Percentiles rank a stretch among this genome's conserved stretches.
These are phyloP conservation scores for Umbilicaria muhlenbergii DNA, from an alignment of 495 filamentous ascomycete genomes.

Conservation along the genomic window DNA sequence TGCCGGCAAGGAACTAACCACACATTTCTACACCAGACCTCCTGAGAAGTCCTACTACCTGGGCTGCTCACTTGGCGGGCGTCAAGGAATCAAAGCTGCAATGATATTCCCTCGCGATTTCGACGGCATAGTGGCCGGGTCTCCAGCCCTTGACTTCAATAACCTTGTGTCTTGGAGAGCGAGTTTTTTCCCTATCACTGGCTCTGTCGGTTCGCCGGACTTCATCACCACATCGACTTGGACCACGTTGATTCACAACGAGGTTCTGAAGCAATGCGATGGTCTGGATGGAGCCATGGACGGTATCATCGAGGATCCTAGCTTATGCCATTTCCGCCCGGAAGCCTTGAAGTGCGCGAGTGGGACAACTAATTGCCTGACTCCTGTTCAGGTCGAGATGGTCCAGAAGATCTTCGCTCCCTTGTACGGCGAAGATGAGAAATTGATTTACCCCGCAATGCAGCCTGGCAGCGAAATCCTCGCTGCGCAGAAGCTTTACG, in stretches of 20 bases:
- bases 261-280: slow-evolving; percentile 53
- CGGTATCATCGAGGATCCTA: slow-evolving; percentile 46
- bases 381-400: slow-evolving; percentile 36
- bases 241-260: slow-evolving; percentile 30
- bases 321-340: slow-evolving; percentile 38
- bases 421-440: slow-evolving; percentile 32
- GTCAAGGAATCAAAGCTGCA: slow-evolving; percentile 34
- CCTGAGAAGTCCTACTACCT: slow-evolving; percentile 36
- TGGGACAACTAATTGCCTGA: slow-evolving; percentile 33
- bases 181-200: slow-evolving; percentile 33
- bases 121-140: slow-evolving; percentile 52
- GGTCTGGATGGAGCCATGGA: slow-evolving; percentile 44
- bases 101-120: slow-evolving; percentile 38
- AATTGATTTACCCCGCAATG: slow-evolving; percentile 39
- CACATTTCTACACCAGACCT: slow-evolving; percentile 28
- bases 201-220: slow-evolving; percentile 26
- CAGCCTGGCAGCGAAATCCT: slow-evolving; percentile 26
- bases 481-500: slow-evolving; percentile 20
- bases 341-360: slow-evolving; percentile 35
- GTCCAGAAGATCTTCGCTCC: slow-evolving; percentile 37
- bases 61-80: slow-evolving; percentile 40
- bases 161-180: slow-evolving; percentile 39
- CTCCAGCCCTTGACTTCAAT: slow-evolving; percentile 34
- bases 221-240: slow-evolving; percentile 37
- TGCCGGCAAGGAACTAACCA: slow-evolving; percentile 31